Base-by-base conservation (phyloP, 768 basidiomycete species). In the Mrakia blollopis region DNA sequence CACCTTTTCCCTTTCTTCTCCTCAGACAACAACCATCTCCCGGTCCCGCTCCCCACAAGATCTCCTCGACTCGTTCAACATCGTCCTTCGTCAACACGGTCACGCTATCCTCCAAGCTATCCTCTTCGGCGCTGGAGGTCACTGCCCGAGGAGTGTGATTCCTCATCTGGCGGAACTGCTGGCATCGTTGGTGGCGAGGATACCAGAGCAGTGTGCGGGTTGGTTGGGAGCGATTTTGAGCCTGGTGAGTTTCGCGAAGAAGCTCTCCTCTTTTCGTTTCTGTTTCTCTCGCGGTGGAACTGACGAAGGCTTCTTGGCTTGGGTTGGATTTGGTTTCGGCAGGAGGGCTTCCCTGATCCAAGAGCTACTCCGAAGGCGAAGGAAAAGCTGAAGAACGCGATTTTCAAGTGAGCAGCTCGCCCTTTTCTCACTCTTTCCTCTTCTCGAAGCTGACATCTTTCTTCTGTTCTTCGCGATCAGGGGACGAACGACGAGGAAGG, bases 121-220 rank as follows among this genome's bases (percentile, higher is more conserved):
- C 3, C 82, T 98, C 28, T 86, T 87, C 70, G 94, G 92, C 30
- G 92, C 96, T 73, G 94, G 92, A 0, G 90, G 91, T 18, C 87
- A 91, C 3, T 91, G 93, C 2, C 95, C 95, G 0, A 86, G 93
- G 75, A 92, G 92, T 32, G 90, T 88, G 25, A 89, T 91, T 6
- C 90, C 88, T 28, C 96, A 96, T 81, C 86, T 97, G 37, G 90
- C 92, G 5, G 94, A 96, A 79, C 83, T 97, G 41, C 84, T 98
- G 37, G 89, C 89, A 3, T 88, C 87, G 57, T 82, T 96, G 11
- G 85, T 90, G 39, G 87, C 86, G 21, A 87, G 91, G 73, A 85
- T 87, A 67, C 87, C 88, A 0, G 82, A 85, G 41, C 86, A 88
- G 65, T 87, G 87, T 73, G 86, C 87, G 70, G 86, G 83, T 0